Conservation (phyloP, 169 alveolate species). For the Cryptosporidium ryanae region DNA sequence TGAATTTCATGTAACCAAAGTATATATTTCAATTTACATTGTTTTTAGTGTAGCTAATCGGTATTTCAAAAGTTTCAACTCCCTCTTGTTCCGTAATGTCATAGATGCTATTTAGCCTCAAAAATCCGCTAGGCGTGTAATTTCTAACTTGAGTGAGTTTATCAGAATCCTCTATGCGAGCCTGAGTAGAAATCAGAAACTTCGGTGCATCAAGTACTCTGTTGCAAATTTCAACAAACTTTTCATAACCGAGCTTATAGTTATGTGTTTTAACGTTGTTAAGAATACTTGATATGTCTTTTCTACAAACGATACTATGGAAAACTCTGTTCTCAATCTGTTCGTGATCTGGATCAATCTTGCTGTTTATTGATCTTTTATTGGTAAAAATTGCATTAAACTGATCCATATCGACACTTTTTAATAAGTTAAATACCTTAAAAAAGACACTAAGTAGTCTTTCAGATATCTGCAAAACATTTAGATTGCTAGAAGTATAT, state of each 20-base stretch:
- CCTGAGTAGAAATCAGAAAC: slow-evolving; percentile 26
- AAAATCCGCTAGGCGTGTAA: slow-evolving; percentile 12
- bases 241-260: not conserved
- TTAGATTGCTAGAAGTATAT: not conserved
- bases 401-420: not conserved
- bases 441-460: not conserved
- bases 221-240: not conserved
- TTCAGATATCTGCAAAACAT: slow-evolving; percentile 2
- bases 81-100: not conserved
- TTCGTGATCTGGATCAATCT: slow-evolving; percentile 1
- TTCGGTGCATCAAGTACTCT: not conserved
- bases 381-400: not conserved
- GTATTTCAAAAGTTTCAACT: too few relatives aligned
- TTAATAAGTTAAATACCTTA: slow-evolving; percentile 1
- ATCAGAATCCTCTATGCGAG: not conserved
- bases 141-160: not conserved
- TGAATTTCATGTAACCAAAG: too few relatives aligned
- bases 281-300: not conserved
- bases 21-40: too few relatives aligned
- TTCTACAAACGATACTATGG: slow-evolving; percentile 5
- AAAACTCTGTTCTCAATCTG: not conserved
- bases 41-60: too few relatives aligned
- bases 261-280: not conserved
- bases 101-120: not conserved
- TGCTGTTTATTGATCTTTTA: too few relatives aligned